phyloP scores from a whole-genome alignment of 1,284 basidiomycete genomes.

The Fomitopsis betulina region DNA sequence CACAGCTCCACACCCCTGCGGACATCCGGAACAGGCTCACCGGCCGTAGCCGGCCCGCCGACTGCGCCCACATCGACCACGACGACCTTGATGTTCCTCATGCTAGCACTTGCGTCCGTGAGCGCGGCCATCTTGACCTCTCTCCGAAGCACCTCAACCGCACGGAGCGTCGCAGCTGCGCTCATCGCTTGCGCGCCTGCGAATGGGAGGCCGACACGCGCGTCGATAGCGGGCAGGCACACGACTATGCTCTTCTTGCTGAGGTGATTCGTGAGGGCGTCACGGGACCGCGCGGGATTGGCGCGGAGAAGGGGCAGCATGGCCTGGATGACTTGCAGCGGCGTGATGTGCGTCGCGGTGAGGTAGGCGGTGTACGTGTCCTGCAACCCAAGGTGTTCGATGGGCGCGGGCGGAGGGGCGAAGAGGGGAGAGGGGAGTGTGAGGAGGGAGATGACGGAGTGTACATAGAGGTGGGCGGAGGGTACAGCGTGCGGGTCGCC shows the following conservation, averaged over 20 bases:
- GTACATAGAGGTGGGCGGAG: slow-evolving; percentile 58
- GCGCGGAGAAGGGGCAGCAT: slow-evolving; percentile 71
- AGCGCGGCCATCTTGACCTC: slow-evolving; percentile 57
- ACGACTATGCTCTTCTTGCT: slow-evolving; percentile 62
- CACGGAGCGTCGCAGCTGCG: slow-evolving; percentile 64
- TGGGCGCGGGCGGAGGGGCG: slow-evolving; percentile 44
- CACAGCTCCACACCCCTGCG: slow-evolving; percentile 57
- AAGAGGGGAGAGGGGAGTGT: slow-evolving; percentile 42
- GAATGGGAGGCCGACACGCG: slow-evolving; percentile 69
- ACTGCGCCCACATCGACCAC: slow-evolving; percentile 66
- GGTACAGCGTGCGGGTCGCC: slow-evolving; percentile 75
- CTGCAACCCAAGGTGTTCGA: slow-evolving; percentile 66
- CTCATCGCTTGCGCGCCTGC: slow-evolving; percentile 65
- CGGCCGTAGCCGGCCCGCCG: slow-evolving; percentile 23
- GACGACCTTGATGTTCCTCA: slow-evolving; percentile 59
- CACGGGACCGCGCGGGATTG: slow-evolving; percentile 46
- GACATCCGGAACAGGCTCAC: slow-evolving; percentile 24
- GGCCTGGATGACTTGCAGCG: slow-evolving; percentile 69
- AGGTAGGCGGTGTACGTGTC: slow-evolving; percentile 65
- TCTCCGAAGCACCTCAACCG: slow-evolving; percentile 63
- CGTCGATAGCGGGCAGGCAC: slow-evolving; percentile 65
- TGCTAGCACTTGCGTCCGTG: slow-evolving; percentile 45
- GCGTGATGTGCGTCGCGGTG: slow-evolving; percentile 66
- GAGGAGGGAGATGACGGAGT: slow-evolving; percentile 68
- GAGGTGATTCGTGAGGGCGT: slow-evolving; percentile 31